A percentile compares a stretch with the other conserved stretches of the same genome.
Conservation (phyloP, 305 asterid genomes). For the Solanum hybrid region DNA sequence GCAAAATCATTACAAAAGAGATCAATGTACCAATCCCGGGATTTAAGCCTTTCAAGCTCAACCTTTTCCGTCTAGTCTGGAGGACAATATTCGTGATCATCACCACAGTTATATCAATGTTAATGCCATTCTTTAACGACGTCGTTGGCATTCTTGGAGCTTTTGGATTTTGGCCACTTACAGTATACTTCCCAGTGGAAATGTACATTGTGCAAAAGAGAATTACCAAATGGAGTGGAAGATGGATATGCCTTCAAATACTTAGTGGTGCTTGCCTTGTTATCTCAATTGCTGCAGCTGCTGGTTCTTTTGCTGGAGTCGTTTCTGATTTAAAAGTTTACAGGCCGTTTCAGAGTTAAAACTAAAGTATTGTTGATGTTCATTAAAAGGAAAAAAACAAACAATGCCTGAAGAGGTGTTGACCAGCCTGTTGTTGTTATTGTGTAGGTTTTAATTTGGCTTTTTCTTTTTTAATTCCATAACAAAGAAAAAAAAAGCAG, state of each 20-base stretch:
- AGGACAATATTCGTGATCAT: conserved; percentile 43
- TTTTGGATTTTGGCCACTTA: conserved; percentile 63
- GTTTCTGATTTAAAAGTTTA: conserved; percentile 53
- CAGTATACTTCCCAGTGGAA: conserved; percentile 62
- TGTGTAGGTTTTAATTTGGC: too few relatives aligned
- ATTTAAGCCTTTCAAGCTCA: conserved; percentile 24
- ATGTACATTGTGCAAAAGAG: conserved; percentile 53
- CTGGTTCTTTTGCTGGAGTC: conserved; percentile 74
- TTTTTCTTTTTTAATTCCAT: background rate
- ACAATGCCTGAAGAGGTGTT: conserved; percentile 8
- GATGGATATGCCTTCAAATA: conserved; percentile 50
- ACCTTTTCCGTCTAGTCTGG: conserved; percentile 52
- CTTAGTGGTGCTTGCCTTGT: conserved; percentile 47
- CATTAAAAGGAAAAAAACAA: background rate
- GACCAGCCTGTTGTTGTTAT: background rate
- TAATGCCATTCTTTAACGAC: conserved; percentile 65
- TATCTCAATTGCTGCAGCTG: conserved; percentile 57
- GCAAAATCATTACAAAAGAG: conserved; percentile 35
- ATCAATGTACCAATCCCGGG: conserved; percentile 37
- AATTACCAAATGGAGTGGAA: conserved; percentile 55
- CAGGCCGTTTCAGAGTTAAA: conserved; percentile 46
- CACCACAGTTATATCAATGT: conserved; percentile 52
- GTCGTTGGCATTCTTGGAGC: conserved; percentile 76
- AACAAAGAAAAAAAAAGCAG: background rate
- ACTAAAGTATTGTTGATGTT: conserved; percentile 8